phyloP scores from a whole-genome alignment of 805 yeast species.

The Zygosaccharomyces rouxii region DNA sequence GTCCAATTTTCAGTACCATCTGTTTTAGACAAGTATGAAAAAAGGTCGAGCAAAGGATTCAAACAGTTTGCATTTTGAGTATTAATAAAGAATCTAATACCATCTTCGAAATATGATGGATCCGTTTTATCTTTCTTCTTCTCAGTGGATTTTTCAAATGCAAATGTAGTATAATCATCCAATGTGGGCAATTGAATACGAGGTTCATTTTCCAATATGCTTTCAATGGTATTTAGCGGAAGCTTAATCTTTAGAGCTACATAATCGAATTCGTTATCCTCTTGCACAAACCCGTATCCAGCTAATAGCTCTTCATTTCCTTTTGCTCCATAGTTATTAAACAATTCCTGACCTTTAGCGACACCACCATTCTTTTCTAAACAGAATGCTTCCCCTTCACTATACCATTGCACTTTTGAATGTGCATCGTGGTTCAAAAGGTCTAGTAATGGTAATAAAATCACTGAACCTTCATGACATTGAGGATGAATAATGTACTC shows the following conservation, averaged over 20 bases:
- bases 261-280: constrained; percentile 55
- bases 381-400: constrained; percentile 49
- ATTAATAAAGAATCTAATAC: constrained; percentile 36
- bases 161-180: constrained; percentile 40
- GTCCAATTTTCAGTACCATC: constrained; percentile 33
- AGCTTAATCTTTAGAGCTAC: constrained; percentile 60
- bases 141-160: constrained; percentile 27
- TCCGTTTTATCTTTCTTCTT: constrained; percentile 5
- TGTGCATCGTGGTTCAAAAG: constrained; percentile 66
- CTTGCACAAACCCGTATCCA: constrained; percentile 56
- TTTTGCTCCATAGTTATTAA: constrained; percentile 84
- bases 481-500: constrained; percentile 39
- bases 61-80: constrained; percentile 16
- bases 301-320: constrained; percentile 81
- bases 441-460: constrained; percentile 76
- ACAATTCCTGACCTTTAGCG: constrained; percentile 46
- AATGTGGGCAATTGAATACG: constrained; percentile 39
- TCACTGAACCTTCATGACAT: constrained; percentile 44
- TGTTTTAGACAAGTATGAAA: constrained; percentile 34
- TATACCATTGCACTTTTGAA: constrained; percentile 65
- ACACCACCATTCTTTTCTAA: constrained; percentile 13
- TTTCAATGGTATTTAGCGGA: constrained; percentile 20
- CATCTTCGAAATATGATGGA: constrained; percentile 26
- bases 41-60: constrained; percentile 29
- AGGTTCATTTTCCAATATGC: constrained; percentile 32